These are phyloP conservation scores for Colletotrichum scovillei DNA, from an alignment of 2,329 filamentous ascomycete species.

Conservation along the genomic window DNA sequence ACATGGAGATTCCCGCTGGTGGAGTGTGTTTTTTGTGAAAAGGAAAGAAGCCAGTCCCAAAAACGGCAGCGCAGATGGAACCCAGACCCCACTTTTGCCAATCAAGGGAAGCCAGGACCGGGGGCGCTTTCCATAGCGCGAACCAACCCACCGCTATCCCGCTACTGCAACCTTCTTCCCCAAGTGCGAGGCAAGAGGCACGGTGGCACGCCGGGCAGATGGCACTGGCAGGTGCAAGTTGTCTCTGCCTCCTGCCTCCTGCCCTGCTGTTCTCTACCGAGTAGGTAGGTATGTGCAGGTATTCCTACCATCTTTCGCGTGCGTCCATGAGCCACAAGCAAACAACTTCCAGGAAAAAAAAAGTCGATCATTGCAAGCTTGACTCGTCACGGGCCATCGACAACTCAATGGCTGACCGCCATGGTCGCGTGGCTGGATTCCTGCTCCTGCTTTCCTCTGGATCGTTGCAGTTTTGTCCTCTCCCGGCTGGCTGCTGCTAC, in stretches of 20 bases:
- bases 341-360: neutral
- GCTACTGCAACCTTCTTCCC: slow-evolving; percentile 36
- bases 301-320: neutral
- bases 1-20: slow-evolving; percentile 19
- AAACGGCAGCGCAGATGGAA: slow-evolving; percentile 11
- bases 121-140: slow-evolving; percentile 6
- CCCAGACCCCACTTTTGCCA: neutral
- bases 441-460: neutral
- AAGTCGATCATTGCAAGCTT: too few relatives aligned
- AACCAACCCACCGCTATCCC: slow-evolving; percentile 27
- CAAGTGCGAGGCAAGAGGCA: slow-evolving; percentile 3
- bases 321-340: neutral
- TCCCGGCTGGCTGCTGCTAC: slow-evolving; percentile 1
- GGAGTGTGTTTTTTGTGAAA: slow-evolving; percentile 15
- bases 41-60: neutral
- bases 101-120: neutral
- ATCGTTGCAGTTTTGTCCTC: neutral
- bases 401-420: neutral
- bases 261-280: neutral
- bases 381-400: too few relatives aligned
- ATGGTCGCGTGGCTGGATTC: neutral
- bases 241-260: neutral
- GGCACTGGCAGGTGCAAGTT: neutral
- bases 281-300: neutral
- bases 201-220: neutral